Percentiles rank a stretch among this genome's conserved stretches.
These are phyloP conservation scores for Aspergillus quadricinctus DNA, from an alignment of 2,329 filamentous ascomycete genomes.

Conservation along the genomic window DNA sequence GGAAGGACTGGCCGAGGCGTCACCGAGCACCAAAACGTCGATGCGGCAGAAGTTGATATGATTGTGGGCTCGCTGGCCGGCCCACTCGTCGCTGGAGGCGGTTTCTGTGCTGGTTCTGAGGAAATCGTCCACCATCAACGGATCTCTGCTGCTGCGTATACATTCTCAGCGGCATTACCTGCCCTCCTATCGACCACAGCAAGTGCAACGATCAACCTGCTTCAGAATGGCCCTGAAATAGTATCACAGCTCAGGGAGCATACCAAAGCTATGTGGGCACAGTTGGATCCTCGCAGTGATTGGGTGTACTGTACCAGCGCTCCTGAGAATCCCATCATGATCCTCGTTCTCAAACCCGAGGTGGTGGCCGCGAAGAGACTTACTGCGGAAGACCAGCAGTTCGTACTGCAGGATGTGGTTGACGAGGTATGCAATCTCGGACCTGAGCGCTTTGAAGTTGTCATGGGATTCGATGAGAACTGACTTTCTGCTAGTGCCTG, in stretches of 20 bases:
- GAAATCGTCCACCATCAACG: slow-evolving; percentile 96
- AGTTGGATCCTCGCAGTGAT: slow-evolving; percentile 88
- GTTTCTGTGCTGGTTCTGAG: slow-evolving; percentile 87
- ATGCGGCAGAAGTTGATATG: slow-evolving; percentile 92
- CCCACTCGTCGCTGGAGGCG: slow-evolving; percentile 84
- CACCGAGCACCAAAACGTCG: slow-evolving; percentile 95
- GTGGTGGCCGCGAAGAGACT: slow-evolving; percentile 68
- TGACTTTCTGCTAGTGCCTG: slow-evolving; percentile 56
- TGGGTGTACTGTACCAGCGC: slow-evolving; percentile 82
- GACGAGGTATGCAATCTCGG: slow-evolving; percentile 70
- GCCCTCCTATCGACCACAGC: slow-evolving; percentile 94
- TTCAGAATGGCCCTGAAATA: slow-evolving; percentile 83
- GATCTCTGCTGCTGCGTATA: slow-evolving; percentile 87
- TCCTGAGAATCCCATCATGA: slow-evolving; percentile 79
- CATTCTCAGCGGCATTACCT: slow-evolving; percentile 89
- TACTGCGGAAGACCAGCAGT: slow-evolving; percentile 72
- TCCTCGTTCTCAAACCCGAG: slow-evolving; percentile 78
- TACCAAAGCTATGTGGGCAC: slow-evolving; percentile 75
- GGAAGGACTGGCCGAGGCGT: slow-evolving; percentile 86
- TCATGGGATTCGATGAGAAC: background rate
- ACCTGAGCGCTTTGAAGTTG: background rate
- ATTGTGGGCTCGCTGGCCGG: slow-evolving; percentile 90
- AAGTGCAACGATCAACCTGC: slow-evolving; percentile 79
- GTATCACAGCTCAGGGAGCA: slow-evolving; percentile 77
- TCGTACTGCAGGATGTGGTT: slow-evolving; percentile 82